Evolutionary conservation across 2,329 filamentous ascomycete genomes (phyloP).

Genomic region (Alternaria rosae): DNA sequence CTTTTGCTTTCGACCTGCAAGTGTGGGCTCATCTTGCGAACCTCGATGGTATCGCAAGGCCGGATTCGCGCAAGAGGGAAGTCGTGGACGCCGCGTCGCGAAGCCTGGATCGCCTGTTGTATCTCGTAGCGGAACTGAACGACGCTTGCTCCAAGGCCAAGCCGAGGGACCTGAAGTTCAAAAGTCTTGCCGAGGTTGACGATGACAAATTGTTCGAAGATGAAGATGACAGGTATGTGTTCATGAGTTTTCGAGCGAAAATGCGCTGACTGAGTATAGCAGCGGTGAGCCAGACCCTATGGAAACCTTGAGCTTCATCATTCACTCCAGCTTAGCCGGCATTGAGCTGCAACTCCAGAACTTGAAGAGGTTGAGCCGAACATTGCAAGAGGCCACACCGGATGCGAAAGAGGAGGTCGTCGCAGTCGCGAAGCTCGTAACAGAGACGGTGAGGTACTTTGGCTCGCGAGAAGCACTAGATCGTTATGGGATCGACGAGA

Average conservation of each 20-base stretch:
- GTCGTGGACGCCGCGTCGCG: slow-evolving; percentile 24
- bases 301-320: slow-evolving; percentile 27
- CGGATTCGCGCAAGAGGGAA: slow-evolving; percentile 21
- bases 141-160: slow-evolving; percentile 24
- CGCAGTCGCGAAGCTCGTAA: slow-evolving; percentile 22
- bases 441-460: slow-evolving; percentile 30
- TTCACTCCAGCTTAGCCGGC: slow-evolving; percentile 30
- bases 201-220: slow-evolving; percentile 21
- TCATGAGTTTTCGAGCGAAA: slow-evolving; percentile 1
- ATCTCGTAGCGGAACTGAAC: slow-evolving; percentile 16
- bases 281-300: slow-evolving; percentile 23
- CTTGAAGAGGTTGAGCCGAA: slow-evolving; percentile 32
- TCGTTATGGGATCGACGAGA: slow-evolving; percentile 22
- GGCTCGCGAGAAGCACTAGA: slow-evolving; percentile 27
- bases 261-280: not conserved
- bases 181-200: slow-evolving; percentile 8
- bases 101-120: slow-evolving; percentile 25
- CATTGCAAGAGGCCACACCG: slow-evolving; percentile 35
- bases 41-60: slow-evolving; percentile 23
- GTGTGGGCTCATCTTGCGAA: slow-evolving; percentile 32
- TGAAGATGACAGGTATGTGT: slow-evolving; percentile 6
- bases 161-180: slow-evolving; percentile 33
- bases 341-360: slow-evolving; percentile 32
- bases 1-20: slow-evolving; percentile 31
- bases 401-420: slow-evolving; percentile 28